Conservation (phyloP, 768 basidiomycete species). For the Postia placenta region DNA sequence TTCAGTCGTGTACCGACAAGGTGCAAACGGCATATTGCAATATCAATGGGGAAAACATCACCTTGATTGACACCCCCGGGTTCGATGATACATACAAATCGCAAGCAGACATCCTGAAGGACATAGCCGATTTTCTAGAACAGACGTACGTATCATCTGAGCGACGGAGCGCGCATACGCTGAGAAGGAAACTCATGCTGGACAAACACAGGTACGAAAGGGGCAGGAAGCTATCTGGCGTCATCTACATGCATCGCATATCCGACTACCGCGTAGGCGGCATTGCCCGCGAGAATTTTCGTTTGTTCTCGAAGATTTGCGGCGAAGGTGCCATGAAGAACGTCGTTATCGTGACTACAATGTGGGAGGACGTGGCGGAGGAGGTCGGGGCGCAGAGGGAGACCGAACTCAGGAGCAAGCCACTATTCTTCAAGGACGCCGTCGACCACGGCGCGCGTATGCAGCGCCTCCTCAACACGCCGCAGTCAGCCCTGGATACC, state of each 20-base stretch:
- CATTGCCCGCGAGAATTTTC: slow-evolving; percentile 25
- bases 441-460: slow-evolving; percentile 8
- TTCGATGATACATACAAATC: slow-evolving; percentile 16
- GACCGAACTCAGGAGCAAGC: slow-evolving; percentile 6
- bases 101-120: slow-evolving; percentile 1
- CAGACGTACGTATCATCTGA: not conserved
- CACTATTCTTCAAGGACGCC: slow-evolving; percentile 9
- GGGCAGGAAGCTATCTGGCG: slow-evolving; percentile 21
- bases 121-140: not conserved
- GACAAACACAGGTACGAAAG: not conserved
- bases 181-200: not conserved
- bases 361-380: slow-evolving; percentile 27
- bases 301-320: slow-evolving; percentile 30
- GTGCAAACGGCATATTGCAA: slow-evolving; percentile 10
- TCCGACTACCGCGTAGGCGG: slow-evolving; percentile 29
- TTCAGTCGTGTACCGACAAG: slow-evolving; percentile 16
- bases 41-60: slow-evolving; percentile 12
- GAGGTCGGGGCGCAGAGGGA: slow-evolving; percentile 5
- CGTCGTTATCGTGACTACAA: slow-evolving; percentile 31
- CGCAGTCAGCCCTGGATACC: slow-evolving; percentile 7
- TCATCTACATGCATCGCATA: slow-evolving; percentile 31
- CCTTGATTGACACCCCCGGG: slow-evolving; percentile 18
- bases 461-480: slow-evolving; percentile 6
- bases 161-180: not conserved
- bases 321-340: slow-evolving; percentile 25